A percentile compares a stretch with the other conserved stretches of the same genome.
Conservation (phyloP, 768 basidiomycete species). For the Suillus decipiens region DNA sequence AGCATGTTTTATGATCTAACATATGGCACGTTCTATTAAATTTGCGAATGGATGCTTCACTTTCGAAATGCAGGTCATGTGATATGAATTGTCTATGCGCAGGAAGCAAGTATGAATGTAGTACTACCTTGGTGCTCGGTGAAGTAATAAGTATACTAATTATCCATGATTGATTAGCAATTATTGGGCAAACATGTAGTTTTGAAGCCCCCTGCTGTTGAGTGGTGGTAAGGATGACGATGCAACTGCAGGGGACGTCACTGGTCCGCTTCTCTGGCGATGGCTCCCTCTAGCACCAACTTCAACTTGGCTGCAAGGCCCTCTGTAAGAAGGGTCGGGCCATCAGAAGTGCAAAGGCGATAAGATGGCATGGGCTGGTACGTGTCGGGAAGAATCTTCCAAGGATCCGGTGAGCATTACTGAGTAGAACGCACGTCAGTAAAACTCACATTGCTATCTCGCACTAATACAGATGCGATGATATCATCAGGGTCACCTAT, state of each 20-base stretch:
- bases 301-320: constrained; percentile 57
- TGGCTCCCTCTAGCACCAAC: constrained; percentile 36
- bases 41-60: constrained; percentile 1
- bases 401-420: constrained; percentile 1
- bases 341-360: constrained; percentile 76
- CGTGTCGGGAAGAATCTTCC: constrained; percentile 65
- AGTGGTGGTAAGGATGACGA: neutral
- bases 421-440: neutral
- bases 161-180: neutral
- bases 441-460: constrained; percentile 58
- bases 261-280: constrained; percentile 30
- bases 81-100: neutral
- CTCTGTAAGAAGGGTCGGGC: constrained; percentile 65
- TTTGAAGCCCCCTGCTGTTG: neutral
- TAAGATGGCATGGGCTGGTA: constrained; percentile 87
- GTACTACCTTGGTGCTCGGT: neutral
- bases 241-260: neutral
- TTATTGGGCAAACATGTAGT: neutral
- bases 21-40: constrained; percentile 1
- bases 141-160: neutral
- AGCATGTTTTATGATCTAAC: constrained; percentile 3
- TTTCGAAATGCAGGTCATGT: neutral
- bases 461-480: constrained; percentile 71
- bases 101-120: neutral
- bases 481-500: constrained; percentile 88